phyloP scores from a whole-genome alignment of 257 asterid genomes.

The Solanum habrochaites region DNA sequence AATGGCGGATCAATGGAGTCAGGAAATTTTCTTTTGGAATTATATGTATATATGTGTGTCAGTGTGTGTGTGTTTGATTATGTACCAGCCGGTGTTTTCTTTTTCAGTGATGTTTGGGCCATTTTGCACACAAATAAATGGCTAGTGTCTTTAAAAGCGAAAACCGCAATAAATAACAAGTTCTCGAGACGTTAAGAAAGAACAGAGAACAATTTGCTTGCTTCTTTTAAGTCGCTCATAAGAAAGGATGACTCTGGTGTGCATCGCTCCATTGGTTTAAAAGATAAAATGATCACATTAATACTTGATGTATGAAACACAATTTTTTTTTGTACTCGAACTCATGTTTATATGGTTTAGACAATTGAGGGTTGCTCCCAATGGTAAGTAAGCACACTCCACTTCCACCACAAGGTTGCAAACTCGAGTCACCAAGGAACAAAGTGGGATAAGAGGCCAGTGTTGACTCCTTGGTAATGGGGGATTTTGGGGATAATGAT shows the following conservation, averaged over 20 bases:
- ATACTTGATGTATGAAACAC: not conserved
- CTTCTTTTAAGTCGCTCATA: not conserved
- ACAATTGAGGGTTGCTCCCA: not conserved
- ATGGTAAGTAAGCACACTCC: not conserved
- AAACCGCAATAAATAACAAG: not conserved
- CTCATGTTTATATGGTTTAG: not conserved
- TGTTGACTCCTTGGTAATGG: not conserved
- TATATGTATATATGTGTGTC: not conserved
- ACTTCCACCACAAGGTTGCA: not conserved
- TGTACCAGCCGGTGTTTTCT: not conserved
- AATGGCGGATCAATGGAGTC: not conserved
- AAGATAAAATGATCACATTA: not conserved
- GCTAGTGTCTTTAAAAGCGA: not conserved
- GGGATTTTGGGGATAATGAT: not conserved
- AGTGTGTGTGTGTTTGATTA: not conserved
- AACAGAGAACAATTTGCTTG: not conserved
- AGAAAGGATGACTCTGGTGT: not conserved
- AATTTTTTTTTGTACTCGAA: not conserved
- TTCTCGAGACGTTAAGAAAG: not conserved
- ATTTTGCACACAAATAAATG: not conserved
- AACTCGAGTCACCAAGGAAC: not conserved
- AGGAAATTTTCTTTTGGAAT: not conserved
- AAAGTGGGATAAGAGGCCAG: not conserved
- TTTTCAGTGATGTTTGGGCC: not conserved
- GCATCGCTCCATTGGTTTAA: not conserved